A percentile compares a stretch with the other conserved stretches of the same genome.
Conservation (phyloP, 2,329 filamentous ascomycete genomes). For the Arthrobotrys sphaeroides region DNA sequence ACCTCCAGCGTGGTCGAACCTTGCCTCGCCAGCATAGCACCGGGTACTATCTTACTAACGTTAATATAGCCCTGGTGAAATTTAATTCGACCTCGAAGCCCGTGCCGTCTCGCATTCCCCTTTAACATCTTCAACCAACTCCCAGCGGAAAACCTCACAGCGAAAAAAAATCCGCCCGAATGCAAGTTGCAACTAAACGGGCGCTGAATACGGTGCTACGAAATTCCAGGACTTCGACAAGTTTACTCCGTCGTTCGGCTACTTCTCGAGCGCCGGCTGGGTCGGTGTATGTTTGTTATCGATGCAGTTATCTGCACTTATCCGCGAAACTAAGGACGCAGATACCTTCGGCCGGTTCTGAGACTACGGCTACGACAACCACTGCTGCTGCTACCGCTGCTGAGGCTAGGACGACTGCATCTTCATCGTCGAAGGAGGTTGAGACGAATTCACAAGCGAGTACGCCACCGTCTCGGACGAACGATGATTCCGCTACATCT, state of each 20-base stretch:
- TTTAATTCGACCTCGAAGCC: too few species aligned
- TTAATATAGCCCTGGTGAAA: too few species aligned
- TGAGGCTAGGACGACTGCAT: slow-evolving; percentile 20
- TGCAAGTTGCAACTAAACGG: slow-evolving; percentile 62
- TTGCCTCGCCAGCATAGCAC: too few species aligned
- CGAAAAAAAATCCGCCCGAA: slow-evolving; percentile 54
- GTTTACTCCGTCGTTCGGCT: neutral
- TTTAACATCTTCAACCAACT: slow-evolving; percentile 58
- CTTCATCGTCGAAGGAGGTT: slow-evolving; percentile 23
- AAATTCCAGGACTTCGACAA: slow-evolving; percentile 59
- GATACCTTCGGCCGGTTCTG: slow-evolving; percentile 19
- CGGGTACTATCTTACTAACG: too few species aligned
- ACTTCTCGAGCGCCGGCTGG: slow-evolving; percentile 1
- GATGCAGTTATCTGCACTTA: slow-evolving; percentile 56
- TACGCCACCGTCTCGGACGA: neutral
- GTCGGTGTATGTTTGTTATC: slow-evolving; percentile 60
- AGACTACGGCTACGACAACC: too few species aligned
- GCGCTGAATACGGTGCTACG: slow-evolving; percentile 62
- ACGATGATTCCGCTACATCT: slow-evolving; percentile 35
- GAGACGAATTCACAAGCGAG: neutral
- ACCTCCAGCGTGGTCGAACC: slow-evolving; percentile 14
- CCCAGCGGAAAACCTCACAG: neutral
- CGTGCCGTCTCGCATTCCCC: slow-evolving; percentile 40
- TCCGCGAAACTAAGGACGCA: slow-evolving; percentile 40
- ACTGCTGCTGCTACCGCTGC: slow-evolving; percentile 6